Evolutionary conservation across 1,139 yeast genomes (phyloP).

Genomic region (Pichia sp.): DNA sequence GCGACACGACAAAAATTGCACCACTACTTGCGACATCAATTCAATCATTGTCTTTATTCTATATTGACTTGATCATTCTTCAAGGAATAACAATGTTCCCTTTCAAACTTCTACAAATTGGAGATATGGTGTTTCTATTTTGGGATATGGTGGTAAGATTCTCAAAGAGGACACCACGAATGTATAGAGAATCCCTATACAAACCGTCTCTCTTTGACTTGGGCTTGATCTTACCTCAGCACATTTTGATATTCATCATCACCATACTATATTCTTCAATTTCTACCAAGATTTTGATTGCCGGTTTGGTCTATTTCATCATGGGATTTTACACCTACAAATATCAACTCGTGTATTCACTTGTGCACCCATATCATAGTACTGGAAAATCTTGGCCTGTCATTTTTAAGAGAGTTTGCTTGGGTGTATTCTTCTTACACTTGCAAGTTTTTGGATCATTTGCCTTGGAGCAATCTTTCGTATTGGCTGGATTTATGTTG

Average conservation of each 20-base stretch:
- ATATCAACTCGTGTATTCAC: constrained; percentile 56
- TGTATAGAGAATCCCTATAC: constrained; percentile 42
- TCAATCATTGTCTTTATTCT: constrained; percentile 63
- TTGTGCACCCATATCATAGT: constrained; percentile 66
- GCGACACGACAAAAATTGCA: constrained; percentile 76
- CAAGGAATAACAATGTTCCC: constrained; percentile 89
- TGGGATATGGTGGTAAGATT: constrained; percentile 39
- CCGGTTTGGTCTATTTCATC: constrained; percentile 55
- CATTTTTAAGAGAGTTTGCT: constrained; percentile 48
- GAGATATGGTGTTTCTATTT: constrained; percentile 37
- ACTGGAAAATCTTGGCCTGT: constrained; percentile 70
- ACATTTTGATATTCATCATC: constrained; percentile 52
- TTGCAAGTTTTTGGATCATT: constrained; percentile 64
- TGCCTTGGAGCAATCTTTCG: constrained; percentile 54
- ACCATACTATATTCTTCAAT: constrained; percentile 57
- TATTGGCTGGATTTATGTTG: constrained; percentile 42
- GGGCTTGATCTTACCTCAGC: constrained; percentile 61
- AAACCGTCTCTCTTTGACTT: constrained; percentile 61
- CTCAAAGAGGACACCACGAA: constrained; percentile 45
- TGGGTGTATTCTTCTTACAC: constrained; percentile 55
- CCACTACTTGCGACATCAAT: constrained; percentile 68
- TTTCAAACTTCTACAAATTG: constrained; percentile 54
- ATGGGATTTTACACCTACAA: constrained; percentile 60
- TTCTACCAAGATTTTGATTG: constrained; percentile 57
- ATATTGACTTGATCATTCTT: constrained; percentile 71